A percentile compares a stretch with the other conserved stretches of the same genome.
Conservation (phyloP, 2,329 filamentous ascomycete species). For the Intubia oerlemansii region DNA sequence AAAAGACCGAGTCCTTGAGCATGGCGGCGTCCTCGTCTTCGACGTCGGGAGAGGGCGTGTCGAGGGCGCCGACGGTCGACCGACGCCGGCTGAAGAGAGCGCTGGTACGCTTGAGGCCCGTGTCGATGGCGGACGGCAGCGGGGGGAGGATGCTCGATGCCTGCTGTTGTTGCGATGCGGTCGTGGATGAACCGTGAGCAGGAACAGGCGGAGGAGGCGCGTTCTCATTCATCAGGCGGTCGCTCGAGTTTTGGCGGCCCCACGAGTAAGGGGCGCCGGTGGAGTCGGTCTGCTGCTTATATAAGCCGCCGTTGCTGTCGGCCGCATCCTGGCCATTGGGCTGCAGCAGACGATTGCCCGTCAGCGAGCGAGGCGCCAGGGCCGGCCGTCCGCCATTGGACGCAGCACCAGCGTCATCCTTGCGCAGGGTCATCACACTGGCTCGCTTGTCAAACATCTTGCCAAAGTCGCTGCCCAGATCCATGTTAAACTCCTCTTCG, state of each 20-base stretch:
- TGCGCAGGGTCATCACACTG: slow-evolving; percentile 24
- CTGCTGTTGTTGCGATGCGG: no score
- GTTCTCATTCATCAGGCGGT: slow-evolving; percentile 22
- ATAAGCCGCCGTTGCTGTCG: background rate
- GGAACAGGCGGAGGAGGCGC: slow-evolving; percentile 20
- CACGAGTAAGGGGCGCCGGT: slow-evolving; percentile 29
- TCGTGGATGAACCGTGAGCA: slow-evolving; percentile 17
- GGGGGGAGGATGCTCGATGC: slow-evolving; percentile 5
- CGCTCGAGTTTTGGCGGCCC: slow-evolving; percentile 28
- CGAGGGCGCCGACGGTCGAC: slow-evolving; percentile 9
- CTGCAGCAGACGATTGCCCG: slow-evolving; percentile 22
- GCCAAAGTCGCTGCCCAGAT: slow-evolving; percentile 35
- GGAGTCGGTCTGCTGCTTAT: no score
- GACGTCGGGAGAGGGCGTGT: slow-evolving; percentile 10
- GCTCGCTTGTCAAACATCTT: slow-evolving; percentile 33
- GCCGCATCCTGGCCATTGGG: slow-evolving; percentile 11
- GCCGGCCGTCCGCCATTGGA: slow-evolving; percentile 10
- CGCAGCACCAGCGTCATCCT: slow-evolving; percentile 14
- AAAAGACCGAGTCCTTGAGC: slow-evolving; percentile 28
- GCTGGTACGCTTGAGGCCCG: slow-evolving; percentile 12
- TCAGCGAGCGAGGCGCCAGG: slow-evolving; percentile 20
- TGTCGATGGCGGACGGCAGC: slow-evolving; percentile 7
- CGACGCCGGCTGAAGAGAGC: slow-evolving; percentile 12
- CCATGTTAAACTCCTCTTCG: slow-evolving; percentile 23
- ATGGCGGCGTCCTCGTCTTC: slow-evolving; percentile 32